Base-by-base conservation (phyloP, 2,329 filamentous ascomycete species). In the Xylaria sp. region DNA sequence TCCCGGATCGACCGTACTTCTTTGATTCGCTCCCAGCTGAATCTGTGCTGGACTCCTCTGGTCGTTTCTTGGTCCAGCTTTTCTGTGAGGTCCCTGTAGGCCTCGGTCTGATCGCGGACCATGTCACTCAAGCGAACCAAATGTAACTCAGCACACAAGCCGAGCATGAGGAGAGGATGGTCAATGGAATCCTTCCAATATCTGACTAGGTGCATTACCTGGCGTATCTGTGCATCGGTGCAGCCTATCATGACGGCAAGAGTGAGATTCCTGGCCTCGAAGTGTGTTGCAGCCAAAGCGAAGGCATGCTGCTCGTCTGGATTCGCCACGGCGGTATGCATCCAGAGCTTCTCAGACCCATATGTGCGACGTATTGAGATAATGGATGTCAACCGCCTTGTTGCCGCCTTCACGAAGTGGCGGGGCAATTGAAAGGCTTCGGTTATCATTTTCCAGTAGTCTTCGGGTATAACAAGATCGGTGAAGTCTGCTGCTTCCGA, bases 271-370 rank as follows among this genome's bases (percentile, higher is more conserved):
- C 7, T 50, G 8, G 8, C 11, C 2, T 50, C 46, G 9, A 46
- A 54, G 45, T 54, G 39, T 2, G 52, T 54, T 38, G 38, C 46
- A 3, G 46, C 46, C 16, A 50, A 39, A 39, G 52, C 52, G 46
- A 54, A 47, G 21, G 52, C 16, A 9, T 41, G 2, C 13, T 24
- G 18, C 4, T 52, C 18, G 8, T 44, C 29, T 4, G 44, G 29
- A 39, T 45, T 44, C 13, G 9, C 13, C 4, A 45, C 19, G 2
- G 46, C 46, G 17, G 52, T 54, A 9, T 49, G 41, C 50, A 48
- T 52, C 29, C 39, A 52, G 7, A 52, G 39, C 17, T 22, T 44
- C 19, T 39, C 44, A 11, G 6, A 11, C 26, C 18, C 9, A n/a
- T 45, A 2, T 7, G 29, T 44, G 18, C 52, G 52, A 39, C 4